phyloP scores from a whole-genome alignment of 371 early-diverging fungal genomes.

The Apophysomyces trapeziformis region DNA sequence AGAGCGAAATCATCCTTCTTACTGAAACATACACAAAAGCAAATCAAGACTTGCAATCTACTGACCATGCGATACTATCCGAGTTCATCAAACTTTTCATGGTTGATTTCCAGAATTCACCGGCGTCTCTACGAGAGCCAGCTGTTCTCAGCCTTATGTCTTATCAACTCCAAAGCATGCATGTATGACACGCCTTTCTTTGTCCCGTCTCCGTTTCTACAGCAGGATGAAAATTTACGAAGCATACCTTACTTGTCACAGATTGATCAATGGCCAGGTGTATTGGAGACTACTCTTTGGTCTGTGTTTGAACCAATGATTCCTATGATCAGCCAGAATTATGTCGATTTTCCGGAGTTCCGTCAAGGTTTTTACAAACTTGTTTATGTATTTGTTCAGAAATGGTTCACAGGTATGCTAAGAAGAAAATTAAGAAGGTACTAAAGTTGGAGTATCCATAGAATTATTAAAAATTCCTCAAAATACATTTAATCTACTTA shows the following conservation, averaged over 20 bases:
- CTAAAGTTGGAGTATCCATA: constrained; percentile 17
- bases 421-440: neutral
- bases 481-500: constrained; percentile 74
- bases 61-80: constrained; percentile 76
- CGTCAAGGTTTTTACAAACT: constrained; percentile 88
- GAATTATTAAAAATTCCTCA: constrained; percentile 77
- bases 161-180: constrained; percentile 69
- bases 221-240: neutral
- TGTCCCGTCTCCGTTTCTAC: constrained; percentile 15
- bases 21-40: constrained; percentile 79
- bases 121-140: constrained; percentile 79
- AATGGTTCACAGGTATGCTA: constrained; percentile 73
- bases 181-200: constrained; percentile 44
- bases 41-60: constrained; percentile 66
- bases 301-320: constrained; percentile 86
- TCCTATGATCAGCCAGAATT: constrained; percentile 93
- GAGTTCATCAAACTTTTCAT: constrained; percentile 81
- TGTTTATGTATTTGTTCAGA: constrained; percentile 72
- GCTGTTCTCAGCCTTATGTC: constrained; percentile 88
- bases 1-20: constrained; percentile 85
- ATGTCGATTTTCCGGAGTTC: constrained; percentile 93
- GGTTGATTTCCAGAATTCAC: constrained; percentile 77
- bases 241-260: constrained; percentile 3
- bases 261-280: constrained; percentile 17
- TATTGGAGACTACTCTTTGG: constrained; percentile 67